phyloP scores from a whole-genome alignment of 2,329 filamentous ascomycete genomes.

The Xylariaceae sp. region DNA sequence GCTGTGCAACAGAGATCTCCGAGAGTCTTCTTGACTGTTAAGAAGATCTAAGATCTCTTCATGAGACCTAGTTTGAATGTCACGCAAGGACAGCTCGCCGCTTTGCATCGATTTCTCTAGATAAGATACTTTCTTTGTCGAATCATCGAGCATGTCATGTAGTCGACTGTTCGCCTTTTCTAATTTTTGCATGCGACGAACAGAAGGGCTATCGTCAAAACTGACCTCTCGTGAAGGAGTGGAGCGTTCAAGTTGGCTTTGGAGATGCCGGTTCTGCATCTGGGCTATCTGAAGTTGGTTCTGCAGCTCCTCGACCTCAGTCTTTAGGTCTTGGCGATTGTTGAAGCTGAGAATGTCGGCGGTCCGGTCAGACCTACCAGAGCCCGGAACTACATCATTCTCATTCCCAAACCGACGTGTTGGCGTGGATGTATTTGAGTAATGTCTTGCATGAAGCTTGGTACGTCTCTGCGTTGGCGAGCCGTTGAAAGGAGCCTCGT shows the following conservation, averaged over 20 bases:
- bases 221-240: conserved; percentile 67
- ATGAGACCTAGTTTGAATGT: conserved; percentile 91
- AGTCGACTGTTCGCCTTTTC: conserved; percentile 91
- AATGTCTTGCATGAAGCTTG: conserved; percentile 62
- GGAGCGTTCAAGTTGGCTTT: conserved; percentile 79
- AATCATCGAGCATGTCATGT: conserved; percentile 94
- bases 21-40: conserved; percentile 89
- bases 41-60: conserved; percentile 93
- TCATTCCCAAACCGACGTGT: conserved; percentile 73
- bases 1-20: conserved; percentile 79
- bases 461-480: conserved; percentile 75
- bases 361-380: conserved; percentile 82
- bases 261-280: conserved; percentile 93
- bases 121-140: conserved; percentile 86
- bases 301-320: conserved; percentile 89
- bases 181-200: conserved; percentile 84
- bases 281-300: conserved; percentile 92
- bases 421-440: conserved; percentile 80
- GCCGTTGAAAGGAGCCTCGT: conserved; percentile 75
- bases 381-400: conserved; percentile 71
- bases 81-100: conserved; percentile 86
- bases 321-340: conserved; percentile 87
- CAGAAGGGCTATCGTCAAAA: conserved; percentile 78
- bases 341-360: conserved; percentile 84
- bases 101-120: conserved; percentile 86